phyloP scores from a whole-genome alignment of 371 early-diverging fungal species.

The Phascolomyces articulosus region DNA sequence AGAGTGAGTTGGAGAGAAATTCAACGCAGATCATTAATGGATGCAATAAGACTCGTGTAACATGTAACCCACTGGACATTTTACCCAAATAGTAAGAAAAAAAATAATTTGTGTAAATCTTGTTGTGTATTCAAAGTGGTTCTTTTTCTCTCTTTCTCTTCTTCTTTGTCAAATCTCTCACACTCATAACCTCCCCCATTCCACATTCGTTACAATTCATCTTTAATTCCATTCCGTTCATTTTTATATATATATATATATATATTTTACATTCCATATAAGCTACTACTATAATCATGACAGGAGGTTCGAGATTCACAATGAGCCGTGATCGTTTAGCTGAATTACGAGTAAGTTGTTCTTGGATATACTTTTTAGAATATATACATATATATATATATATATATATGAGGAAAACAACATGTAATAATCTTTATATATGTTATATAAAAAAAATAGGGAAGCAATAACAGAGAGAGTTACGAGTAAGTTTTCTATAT shows the following conservation, averaged over 20 bases:
- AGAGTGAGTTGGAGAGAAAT: too few species aligned
- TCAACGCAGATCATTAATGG: not conserved
- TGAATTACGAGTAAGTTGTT: conserved; percentile 41
- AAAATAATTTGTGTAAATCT: too few species aligned
- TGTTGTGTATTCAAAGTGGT: not conserved
- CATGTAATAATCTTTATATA: too few species aligned
- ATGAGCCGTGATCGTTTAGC: conserved; percentile 59
- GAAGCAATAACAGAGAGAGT: conserved; percentile 32
- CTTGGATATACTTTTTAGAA: too few species aligned
- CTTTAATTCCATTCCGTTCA: conserved; percentile 20
- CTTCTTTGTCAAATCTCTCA: not conserved
- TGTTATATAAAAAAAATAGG: too few species aligned
- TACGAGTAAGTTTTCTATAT: conserved; percentile 44
- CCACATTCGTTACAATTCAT: conserved; percentile 8
- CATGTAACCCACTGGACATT: not conserved
- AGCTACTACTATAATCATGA: conserved; percentile 28
- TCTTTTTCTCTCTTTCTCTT: conserved; percentile 1
- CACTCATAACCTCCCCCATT: not conserved
- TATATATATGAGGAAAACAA: too few species aligned
- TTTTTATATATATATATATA: not conserved
- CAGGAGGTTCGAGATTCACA: conserved; percentile 46
- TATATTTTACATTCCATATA: not conserved
- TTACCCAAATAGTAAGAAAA: not conserved
- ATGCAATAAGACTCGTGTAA: conserved; percentile 19
- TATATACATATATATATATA: too few species aligned